Evolutionary conservation across 148 eudicot species (phyloP).

Genomic region (Vaccinium corymbosum): DNA sequence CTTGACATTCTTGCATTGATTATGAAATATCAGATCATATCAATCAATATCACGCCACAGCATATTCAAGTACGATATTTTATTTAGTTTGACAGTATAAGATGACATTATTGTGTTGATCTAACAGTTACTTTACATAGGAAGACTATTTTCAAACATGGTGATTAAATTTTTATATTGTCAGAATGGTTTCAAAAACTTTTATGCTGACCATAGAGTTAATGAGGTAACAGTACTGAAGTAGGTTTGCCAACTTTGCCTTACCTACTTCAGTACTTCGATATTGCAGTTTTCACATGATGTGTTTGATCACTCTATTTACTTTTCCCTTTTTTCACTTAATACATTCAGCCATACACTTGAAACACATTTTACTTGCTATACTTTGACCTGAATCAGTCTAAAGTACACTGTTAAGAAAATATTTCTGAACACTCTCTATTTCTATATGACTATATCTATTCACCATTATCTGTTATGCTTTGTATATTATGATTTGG

Average conservation of each 20-base stretch:
- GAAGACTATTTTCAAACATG: not conserved
- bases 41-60: not conserved
- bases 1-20: not conserved
- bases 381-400: not conserved
- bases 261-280: not conserved
- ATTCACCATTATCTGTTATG: not conserved
- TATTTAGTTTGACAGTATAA: not conserved
- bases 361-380: not conserved
- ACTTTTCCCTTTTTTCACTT: not conserved
- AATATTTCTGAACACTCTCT: not conserved
- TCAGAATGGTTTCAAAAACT: too few relatives aligned
- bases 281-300: not conserved
- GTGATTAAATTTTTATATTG: not conserved
- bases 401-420: not conserved
- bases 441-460: not conserved
- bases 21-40: not conserved
- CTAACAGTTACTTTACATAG: too few relatives aligned
- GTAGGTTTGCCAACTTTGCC: not conserved
- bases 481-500: not conserved
- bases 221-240: not conserved
- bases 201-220: not conserved
- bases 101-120: not conserved
- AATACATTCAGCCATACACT: not conserved
- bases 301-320: not conserved
- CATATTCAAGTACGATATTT: not conserved